Conservation (phyloP, 805 yeast species). For the Saturnispora hagleri region DNA sequence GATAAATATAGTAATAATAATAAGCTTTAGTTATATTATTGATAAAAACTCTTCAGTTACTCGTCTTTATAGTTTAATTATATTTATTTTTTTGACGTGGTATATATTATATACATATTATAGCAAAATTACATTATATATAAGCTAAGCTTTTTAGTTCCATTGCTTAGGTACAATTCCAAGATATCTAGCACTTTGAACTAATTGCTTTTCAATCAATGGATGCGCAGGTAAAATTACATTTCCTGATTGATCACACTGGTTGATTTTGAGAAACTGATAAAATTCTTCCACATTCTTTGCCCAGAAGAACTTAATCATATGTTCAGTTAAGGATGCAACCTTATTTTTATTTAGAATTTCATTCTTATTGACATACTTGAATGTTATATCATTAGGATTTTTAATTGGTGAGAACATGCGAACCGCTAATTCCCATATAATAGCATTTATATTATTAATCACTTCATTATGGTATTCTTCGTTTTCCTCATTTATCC, state of each 20-base stretch:
- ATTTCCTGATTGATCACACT: slow-evolving; percentile 12
- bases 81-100: not conserved
- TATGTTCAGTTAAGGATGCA: slow-evolving; percentile 23
- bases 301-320: slow-evolving; percentile 25
- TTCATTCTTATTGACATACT: slow-evolving; percentile 3
- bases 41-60: not conserved
- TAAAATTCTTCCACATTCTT: slow-evolving; percentile 19
- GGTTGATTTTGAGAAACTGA: slow-evolving; percentile 17
- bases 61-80: not conserved
- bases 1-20: not conserved
- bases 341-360: slow-evolving; percentile 16
- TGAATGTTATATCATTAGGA: slow-evolving; percentile 8
- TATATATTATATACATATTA: not conserved
- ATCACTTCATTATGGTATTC: slow-evolving; percentile 1
- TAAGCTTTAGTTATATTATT: not conserved
- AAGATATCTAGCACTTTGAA: slow-evolving; percentile 15
- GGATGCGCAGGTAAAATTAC: slow-evolving; percentile 13
- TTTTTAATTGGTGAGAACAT: slow-evolving; percentile 8
- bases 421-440: slow-evolving; percentile 19
- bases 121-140: slow-evolving; percentile 3
- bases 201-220: slow-evolving; percentile 12
- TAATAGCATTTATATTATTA: slow-evolving; percentile 15
- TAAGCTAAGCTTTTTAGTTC: not conserved
- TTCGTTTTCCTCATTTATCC: not conserved
- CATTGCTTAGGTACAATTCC: slow-evolving; percentile 13